Conservation (phyloP, 2,329 filamentous ascomycete species). For the Trichophyton mentagrophytes region DNA sequence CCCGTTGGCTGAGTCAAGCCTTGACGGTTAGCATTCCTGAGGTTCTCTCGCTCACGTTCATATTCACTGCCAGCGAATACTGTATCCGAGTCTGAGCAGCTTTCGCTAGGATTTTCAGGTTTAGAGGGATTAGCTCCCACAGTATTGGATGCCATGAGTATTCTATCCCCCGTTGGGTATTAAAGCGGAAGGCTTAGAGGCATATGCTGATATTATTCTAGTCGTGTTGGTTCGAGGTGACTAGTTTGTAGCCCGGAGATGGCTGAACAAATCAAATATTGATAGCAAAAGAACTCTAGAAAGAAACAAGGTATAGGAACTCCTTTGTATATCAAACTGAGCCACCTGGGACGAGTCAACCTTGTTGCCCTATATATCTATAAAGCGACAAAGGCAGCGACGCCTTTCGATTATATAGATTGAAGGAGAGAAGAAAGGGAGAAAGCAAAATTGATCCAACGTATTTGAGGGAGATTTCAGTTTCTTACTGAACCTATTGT, state of each 20-base stretch:
- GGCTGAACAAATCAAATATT: neutral
- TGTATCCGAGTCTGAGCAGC: conserved; percentile 21
- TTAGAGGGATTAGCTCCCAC: neutral
- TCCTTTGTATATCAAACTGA: neutral
- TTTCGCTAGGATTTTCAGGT: conserved; percentile 3
- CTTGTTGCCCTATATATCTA: neutral
- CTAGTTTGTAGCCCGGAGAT: neutral
- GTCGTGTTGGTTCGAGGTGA: neutral
- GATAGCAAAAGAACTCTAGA: neutral
- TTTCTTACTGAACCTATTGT: neutral
- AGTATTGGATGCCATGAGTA: neutral
- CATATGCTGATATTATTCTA: neutral
- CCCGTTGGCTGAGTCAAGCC: conserved; percentile 22
- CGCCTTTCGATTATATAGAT: neutral
- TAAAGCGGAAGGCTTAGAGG: neutral
- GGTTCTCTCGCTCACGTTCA: conserved; percentile 21
- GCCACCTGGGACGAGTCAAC: neutral
- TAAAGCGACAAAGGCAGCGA: neutral
- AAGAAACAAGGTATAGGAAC: neutral
- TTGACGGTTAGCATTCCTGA: conserved; percentile 22
- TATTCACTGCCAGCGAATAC: conserved; percentile 16
- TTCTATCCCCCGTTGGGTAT: neutral
- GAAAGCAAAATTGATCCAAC: neutral
- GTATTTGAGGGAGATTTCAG: neutral
- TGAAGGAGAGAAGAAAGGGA: neutral